Percentiles rank a stretch among this genome's conserved stretches.
Conservation (phyloP, 805 yeast genomes). For the Candida silvatica region DNA sequence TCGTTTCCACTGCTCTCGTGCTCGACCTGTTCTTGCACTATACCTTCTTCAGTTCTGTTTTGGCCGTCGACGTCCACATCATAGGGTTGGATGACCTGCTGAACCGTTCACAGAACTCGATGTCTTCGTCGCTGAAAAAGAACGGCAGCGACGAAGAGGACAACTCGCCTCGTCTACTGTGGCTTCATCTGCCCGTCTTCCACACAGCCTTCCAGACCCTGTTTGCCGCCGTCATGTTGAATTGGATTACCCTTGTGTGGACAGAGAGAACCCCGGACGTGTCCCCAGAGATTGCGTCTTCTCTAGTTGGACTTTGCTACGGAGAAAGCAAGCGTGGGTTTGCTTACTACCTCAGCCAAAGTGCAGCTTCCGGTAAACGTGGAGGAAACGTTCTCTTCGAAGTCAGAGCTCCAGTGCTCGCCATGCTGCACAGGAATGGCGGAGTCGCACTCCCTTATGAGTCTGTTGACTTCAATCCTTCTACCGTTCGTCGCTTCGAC, state of each 20-base stretch:
- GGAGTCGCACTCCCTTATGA: too few species aligned
- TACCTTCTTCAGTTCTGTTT: conserved; percentile 56
- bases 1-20: conserved; percentile 38
- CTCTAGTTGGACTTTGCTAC: neutral
- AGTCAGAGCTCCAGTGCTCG: too few species aligned
- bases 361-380: too few species aligned
- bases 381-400: too few species aligned
- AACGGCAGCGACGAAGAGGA: neutral
- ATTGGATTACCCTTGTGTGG: neutral
- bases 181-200: neutral
- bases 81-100: conserved; percentile 51
- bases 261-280: neutral
- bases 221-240: neutral
- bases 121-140: too few species aligned
- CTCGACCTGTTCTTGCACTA: conserved; percentile 54
- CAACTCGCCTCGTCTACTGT: too few species aligned
- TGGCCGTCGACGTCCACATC: conserved; percentile 60
- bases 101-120: conserved; percentile 12
- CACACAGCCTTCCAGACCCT: neutral
- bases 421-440: too few species aligned
- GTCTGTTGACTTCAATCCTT: conserved; percentile 17
- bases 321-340: neutral
- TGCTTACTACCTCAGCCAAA: neutral
- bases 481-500: conserved; percentile 35
- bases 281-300: neutral